phyloP scores from a whole-genome alignment of 768 basidiomycete species.

The Hortiboletus campestris region DNA sequence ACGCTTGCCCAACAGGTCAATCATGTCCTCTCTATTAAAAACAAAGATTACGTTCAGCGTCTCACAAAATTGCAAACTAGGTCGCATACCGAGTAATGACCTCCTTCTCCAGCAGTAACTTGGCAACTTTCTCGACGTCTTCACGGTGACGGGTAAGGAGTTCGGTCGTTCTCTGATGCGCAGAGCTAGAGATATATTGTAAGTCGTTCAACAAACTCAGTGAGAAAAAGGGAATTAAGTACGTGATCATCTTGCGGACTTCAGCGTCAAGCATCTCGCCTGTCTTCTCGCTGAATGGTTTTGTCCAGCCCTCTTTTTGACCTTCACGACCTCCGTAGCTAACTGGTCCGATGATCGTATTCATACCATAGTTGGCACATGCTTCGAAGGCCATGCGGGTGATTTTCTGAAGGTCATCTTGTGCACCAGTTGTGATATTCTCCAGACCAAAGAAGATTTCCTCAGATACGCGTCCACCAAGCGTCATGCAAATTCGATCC shows the following conservation, averaged over 20 bases:
- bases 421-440: conserved; percentile 96
- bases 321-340: conserved; percentile 91
- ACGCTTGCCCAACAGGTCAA: conserved; percentile 73
- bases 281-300: conserved; percentile 98
- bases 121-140: conserved; percentile 93
- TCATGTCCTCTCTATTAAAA: conserved; percentile 77
- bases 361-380: conserved; percentile 97
- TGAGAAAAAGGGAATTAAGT: conserved; percentile 20
- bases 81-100: conserved; percentile 80
- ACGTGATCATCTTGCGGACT: conserved; percentile 96
- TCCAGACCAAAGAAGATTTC: conserved; percentile 94
- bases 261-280: conserved; percentile 89
- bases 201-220: conserved; percentile 1
- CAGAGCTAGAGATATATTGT: conserved; percentile 43
- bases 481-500: conserved; percentile 97
- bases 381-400: conserved; percentile 97
- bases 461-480: conserved; percentile 96
- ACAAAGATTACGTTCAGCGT: background rate
- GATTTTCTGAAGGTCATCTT: conserved; percentile 98
- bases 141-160: conserved; percentile 78
- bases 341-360: conserved; percentile 89
- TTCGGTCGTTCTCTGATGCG: conserved; percentile 79
- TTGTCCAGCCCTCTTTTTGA: conserved; percentile 86
- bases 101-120: conserved; percentile 89
- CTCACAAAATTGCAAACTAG: background rate